Evolutionary conservation across 148 eudicot genomes (phyloP).

Genomic region (Beta vulgaris): DNA sequence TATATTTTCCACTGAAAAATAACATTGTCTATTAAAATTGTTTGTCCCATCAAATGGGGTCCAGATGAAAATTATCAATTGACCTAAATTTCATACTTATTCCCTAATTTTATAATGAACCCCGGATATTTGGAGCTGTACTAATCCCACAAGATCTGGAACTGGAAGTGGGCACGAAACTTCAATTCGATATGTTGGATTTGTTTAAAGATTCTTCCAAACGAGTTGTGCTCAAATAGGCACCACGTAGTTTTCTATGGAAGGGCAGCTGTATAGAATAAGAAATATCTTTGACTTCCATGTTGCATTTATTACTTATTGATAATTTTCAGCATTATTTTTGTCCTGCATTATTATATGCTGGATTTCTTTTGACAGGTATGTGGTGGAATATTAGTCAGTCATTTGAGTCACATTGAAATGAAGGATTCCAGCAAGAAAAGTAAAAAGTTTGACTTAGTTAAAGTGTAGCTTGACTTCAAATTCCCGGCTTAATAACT

Average conservation of each 20-base stretch:
- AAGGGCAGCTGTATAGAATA: background rate
- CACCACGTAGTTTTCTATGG: background rate
- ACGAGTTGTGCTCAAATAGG: background rate
- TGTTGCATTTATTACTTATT: background rate
- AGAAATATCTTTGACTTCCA: background rate
- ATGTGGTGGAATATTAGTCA: background rate
- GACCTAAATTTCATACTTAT: too few relatives aligned
- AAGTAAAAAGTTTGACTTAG: too few relatives aligned
- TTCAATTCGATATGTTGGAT: background rate
- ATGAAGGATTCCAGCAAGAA: background rate
- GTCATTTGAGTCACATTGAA: background rate
- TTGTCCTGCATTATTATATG: too few relatives aligned
- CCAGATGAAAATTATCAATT: too few relatives aligned
- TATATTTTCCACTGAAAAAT: too few relatives aligned
- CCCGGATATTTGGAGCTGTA: background rate
- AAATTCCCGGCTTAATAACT: too few relatives aligned
- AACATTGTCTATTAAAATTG: too few relatives aligned
- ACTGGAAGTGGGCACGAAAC: background rate
- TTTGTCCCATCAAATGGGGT: too few relatives aligned
- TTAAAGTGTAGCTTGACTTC: too few relatives aligned
- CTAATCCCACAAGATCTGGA: background rate
- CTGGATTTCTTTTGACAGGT: too few relatives aligned
- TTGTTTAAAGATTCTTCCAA: background rate
- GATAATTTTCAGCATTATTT: background rate
- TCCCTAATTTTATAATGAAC: too few relatives aligned